These are phyloP conservation scores for Phyllosticta ampelicida DNA, from an alignment of 2,329 filamentous ascomycete genomes.

Conservation along the genomic window DNA sequence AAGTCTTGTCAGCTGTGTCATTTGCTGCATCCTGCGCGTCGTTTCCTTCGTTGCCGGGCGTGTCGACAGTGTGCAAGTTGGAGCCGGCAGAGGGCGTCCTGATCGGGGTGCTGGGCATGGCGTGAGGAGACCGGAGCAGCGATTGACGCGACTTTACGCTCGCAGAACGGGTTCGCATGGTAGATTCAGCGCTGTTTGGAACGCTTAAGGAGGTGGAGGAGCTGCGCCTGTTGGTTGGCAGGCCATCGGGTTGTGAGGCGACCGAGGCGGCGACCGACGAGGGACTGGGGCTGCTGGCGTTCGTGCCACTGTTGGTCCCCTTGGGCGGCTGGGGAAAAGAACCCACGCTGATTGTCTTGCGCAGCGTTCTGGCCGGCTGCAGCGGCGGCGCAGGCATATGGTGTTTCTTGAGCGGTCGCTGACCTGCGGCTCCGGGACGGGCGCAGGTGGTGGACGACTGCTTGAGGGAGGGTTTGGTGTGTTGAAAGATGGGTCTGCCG, in stretches of 20 bases:
- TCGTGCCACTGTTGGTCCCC: conserved; percentile 40
- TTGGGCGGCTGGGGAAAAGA: conserved; percentile 85
- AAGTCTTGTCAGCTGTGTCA: conserved; percentile 1
- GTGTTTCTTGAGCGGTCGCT: conserved; percentile 15
- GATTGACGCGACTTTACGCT: conserved; percentile 16
- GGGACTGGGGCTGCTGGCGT: conserved; percentile 49
- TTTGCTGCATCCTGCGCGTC: conserved; percentile 1
- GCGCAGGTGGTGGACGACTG: conserved; percentile 1
- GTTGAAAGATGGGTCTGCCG: conserved; percentile 5
- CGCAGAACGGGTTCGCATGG: conserved; percentile 22
- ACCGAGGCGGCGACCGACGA: conserved; percentile 38
- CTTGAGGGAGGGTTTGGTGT: conserved; percentile 5
- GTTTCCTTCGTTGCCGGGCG: neutral
- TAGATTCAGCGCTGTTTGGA: conserved; percentile 21
- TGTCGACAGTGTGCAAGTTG: conserved; percentile 58
- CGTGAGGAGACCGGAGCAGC: conserved; percentile 51
- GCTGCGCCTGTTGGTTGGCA: conserved; percentile 23
- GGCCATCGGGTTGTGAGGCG: conserved; percentile 16
- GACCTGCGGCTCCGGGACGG: neutral
- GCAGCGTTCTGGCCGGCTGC: conserved; percentile 52
- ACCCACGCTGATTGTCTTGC: conserved; percentile 87
- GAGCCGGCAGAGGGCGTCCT: conserved; percentile 86
- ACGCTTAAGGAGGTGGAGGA: conserved; percentile 19
- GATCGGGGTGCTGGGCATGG: conserved; percentile 80
- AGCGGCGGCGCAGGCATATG: conserved; percentile 13